Base-by-base conservation (phyloP, 306 rosid genomes). In the Astragalus glycyphyllos region DNA sequence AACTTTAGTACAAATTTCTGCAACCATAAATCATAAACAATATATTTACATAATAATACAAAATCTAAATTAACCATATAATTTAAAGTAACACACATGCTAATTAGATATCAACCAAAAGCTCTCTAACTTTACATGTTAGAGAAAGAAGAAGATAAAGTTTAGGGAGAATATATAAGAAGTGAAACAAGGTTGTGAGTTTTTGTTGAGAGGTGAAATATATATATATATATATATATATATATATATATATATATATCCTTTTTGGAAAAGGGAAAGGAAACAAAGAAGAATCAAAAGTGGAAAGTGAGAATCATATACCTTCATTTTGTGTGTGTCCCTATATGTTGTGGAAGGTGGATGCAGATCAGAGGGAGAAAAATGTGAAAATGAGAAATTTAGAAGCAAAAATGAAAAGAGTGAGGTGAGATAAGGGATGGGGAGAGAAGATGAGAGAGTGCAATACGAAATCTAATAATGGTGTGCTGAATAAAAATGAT, bases 1-100 rank as follows among this genome's bases (percentile, higher is more conserved):
- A 94, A 73, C 76, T 81, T 87, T 74, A 94, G 79, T 31, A 94
- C 86, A 62, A 86, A 48, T 69, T 94, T 94, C 99, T 91, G 92
- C 71, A 69, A 73, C 4, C 37, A 76, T 41, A 37, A 5, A 7
- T 40, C 2, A 40, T 26, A 53, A 26, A 66, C 11, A 50, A 59
- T 16, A 54, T 44, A 69, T 17, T 32, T 20, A 17, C 8, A 54
- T 41, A 41, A 44, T 26, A 58, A 49, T 7, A 14, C 56, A 54
- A 79, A 62, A 70, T 77, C 78, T 42, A 31, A 65, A 69, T 26
- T 15, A 54, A 35, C 42, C 11, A 55, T 47, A 69, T 26, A 59
- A 68, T 1, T 23, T 23, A 26, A 69, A 56, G 64, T 68, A 38
- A 11, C 66, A 49, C 11, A 34, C 68, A 73, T 9, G 5, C n/a